Percentiles rank a stretch among this genome's conserved stretches.
These are phyloP conservation scores for Ophiostoma sp. DNA, from an alignment of 2,329 filamentous ascomycete genomes.

Conservation along the genomic window DNA sequence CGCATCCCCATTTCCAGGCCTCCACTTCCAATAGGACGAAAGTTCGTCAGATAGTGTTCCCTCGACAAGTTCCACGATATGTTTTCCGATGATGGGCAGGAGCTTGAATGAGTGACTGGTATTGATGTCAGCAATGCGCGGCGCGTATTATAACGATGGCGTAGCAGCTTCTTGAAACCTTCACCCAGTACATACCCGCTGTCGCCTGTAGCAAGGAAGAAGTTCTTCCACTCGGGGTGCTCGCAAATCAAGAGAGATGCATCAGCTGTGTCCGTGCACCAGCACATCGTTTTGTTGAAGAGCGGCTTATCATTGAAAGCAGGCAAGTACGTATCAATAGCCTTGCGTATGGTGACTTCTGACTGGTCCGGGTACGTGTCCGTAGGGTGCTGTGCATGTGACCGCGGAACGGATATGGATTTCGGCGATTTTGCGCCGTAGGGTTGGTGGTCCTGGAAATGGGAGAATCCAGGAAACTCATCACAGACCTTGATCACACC, in stretches of 20 bases:
- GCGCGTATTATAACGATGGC: not conserved
- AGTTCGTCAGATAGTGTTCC: conserved; percentile 5
- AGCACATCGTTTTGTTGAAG: conserved; percentile 12
- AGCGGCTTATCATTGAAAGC: conserved; percentile 3
- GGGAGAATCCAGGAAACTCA: conserved; percentile 13
- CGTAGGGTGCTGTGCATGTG: conserved; percentile 4
- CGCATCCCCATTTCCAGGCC: conserved; percentile 12
- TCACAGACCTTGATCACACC: conserved; percentile 15
- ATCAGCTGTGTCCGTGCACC: conserved; percentile 13
- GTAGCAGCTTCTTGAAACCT: not conserved
- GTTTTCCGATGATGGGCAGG: conserved; percentile 1
- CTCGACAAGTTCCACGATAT: conserved; percentile 11
- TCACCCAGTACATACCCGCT: not conserved
- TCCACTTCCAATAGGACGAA: conserved; percentile 1
- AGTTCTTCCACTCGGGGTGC: conserved; percentile 6
- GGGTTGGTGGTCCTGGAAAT: conserved; percentile 10
- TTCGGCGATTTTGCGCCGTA: not conserved
- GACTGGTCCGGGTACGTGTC: conserved; percentile 16
- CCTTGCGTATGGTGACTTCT: conserved; percentile 1
- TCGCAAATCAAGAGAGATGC: conserved; percentile 10
- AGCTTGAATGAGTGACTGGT: conserved; percentile 10
- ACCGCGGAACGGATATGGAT: conserved; percentile 10
- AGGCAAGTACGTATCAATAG: conserved; percentile 7
- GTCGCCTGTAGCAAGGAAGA: conserved; percentile 11
- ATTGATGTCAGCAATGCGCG: not conserved